Conservation (phyloP, 768 basidiomycete genomes). For the Phlebiopsis gigantea region DNA sequence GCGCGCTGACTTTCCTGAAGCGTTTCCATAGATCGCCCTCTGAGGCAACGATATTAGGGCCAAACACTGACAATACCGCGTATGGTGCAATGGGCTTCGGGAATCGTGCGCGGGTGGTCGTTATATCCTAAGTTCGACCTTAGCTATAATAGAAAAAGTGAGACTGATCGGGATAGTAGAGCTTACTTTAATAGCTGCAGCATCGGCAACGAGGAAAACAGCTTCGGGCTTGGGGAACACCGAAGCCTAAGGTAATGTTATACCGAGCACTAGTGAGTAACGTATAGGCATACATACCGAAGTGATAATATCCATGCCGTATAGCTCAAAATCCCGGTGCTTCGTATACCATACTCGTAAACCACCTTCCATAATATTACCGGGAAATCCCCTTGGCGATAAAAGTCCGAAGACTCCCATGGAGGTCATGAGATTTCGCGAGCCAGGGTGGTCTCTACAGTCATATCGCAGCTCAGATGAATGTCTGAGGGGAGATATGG, state of each 20-base stretch:
- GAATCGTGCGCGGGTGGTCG: slow-evolving; percentile 42
- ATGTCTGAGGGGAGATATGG: no score
- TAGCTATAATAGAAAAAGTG: no score
- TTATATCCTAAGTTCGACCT: slow-evolving; percentile 39
- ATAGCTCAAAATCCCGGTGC: slow-evolving; percentile 14
- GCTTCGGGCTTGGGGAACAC: background rate
- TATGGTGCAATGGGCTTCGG: slow-evolving; percentile 52
- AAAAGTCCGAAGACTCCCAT: no score
- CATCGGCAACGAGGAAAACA: background rate
- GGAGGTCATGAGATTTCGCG: no score
- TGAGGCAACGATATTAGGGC: slow-evolving; percentile 54
- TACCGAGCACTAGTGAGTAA: no score
- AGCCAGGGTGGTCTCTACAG: no score
- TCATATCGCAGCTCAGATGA: no score
- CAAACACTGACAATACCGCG: slow-evolving; percentile 41
- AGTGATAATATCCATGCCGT: slow-evolving; percentile 17
- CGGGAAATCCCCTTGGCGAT: no score
- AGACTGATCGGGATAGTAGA: background rate
- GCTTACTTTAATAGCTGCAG: background rate
- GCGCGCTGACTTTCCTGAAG: slow-evolving; percentile 54
- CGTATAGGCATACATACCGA: slow-evolving; percentile 16
- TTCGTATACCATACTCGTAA: slow-evolving; percentile 14
- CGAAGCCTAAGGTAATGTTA: no score
- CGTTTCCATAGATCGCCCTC: slow-evolving; percentile 64
- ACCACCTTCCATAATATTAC: no score